Evolutionary conservation across 1,284 basidiomycete genomes (phyloP).

Genomic region (Thecaphora thlaspeos): DNA sequence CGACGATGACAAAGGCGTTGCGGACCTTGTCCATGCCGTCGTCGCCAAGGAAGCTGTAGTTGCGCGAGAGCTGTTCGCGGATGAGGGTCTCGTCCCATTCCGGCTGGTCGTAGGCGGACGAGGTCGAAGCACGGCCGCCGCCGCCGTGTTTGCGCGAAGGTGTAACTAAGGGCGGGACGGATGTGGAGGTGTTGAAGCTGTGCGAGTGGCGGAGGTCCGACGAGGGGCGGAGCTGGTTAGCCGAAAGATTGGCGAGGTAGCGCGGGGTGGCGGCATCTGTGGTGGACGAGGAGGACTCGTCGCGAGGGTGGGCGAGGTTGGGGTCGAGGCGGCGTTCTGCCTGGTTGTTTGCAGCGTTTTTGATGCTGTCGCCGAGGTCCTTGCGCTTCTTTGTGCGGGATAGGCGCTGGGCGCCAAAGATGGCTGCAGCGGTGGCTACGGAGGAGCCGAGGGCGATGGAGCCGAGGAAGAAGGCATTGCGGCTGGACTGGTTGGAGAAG

Average conservation of each 20-base stretch:
- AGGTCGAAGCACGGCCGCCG: too few relatives aligned
- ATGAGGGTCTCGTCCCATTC: constrained; percentile 57
- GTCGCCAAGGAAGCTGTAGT: constrained; percentile 92
- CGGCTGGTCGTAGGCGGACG: neutral
- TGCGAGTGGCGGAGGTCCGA: constrained; percentile 27
- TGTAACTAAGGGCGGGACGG: neutral
- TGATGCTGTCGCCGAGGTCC: constrained; percentile 32
- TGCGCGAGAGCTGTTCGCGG: constrained; percentile 74
- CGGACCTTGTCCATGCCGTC: constrained; percentile 81
- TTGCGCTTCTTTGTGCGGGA: constrained; percentile 27
- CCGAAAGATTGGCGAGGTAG: constrained; percentile 31
- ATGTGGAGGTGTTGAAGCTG: constrained; percentile 16
- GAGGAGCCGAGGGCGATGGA: constrained; percentile 49
- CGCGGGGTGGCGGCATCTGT: constrained; percentile 27
- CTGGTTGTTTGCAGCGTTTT: constrained; percentile 22
- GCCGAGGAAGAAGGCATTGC: constrained; percentile 28
- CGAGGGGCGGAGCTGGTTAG: constrained; percentile 17
- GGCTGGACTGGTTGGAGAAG: constrained; percentile 15
- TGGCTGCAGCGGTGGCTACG: constrained; percentile 32
- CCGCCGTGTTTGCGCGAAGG: neutral
- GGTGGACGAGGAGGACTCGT: constrained; percentile 23
- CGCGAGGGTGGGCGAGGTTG: constrained; percentile 3
- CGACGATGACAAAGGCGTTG: constrained; percentile 74
- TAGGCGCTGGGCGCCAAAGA: constrained; percentile 36
- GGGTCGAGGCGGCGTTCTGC: constrained; percentile 25